Base-by-base conservation (phyloP, 129 eudicot genomes). In the Flaveria robusta region DNA sequence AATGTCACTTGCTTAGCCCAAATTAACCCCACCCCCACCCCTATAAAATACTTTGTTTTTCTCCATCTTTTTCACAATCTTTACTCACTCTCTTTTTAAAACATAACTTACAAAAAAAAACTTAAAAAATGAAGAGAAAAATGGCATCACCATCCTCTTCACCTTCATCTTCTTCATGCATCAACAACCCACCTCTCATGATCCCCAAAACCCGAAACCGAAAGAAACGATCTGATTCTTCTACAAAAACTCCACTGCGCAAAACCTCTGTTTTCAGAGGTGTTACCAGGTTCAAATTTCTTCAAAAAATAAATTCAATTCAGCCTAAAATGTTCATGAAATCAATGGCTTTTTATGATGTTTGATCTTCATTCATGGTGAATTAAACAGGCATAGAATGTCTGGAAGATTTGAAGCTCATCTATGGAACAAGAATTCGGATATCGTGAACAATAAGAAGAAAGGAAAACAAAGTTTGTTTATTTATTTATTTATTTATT, bases 341-440 rank as follows among this genome's bases (percentile, higher is more conserved):
- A 14, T 2, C 18, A 23, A 9, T 42, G 5, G 10, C 7, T 73
- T 58, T 55, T 59, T 58, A 6, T 59, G 19, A 47, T 7, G 31
- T 42, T 76, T 54, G 49, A 26, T 41, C 66, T 83, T 75, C 82
- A 76, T 81, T 84, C 79, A 78, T 31, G 65, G 78, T 24, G 20
- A 63, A 63, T 47, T 66, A 41, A 66, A 54, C 85, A 92, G 97
- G 83, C 97, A 92, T 27, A 84, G 88, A 74, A 76, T 85, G 87
- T 84, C 96, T 1, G 89, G 92, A 41, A 87, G 89, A 62, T 92
- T 47, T 85, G 97, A 92, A 64, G 97, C 97, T 13, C 97, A 91
- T 69, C 84, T 91, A 1, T 91, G 97, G 97, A 96, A 88, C 79
- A 91, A 87, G 77, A 74, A 75, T 77, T 47, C 88, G 3, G 84